Percentiles rank a stretch among this genome's conserved stretches.
These are phyloP conservation scores for Thielaviopsis populi DNA, from an alignment of 2,329 filamentous ascomycete species.

Conservation along the genomic window DNA sequence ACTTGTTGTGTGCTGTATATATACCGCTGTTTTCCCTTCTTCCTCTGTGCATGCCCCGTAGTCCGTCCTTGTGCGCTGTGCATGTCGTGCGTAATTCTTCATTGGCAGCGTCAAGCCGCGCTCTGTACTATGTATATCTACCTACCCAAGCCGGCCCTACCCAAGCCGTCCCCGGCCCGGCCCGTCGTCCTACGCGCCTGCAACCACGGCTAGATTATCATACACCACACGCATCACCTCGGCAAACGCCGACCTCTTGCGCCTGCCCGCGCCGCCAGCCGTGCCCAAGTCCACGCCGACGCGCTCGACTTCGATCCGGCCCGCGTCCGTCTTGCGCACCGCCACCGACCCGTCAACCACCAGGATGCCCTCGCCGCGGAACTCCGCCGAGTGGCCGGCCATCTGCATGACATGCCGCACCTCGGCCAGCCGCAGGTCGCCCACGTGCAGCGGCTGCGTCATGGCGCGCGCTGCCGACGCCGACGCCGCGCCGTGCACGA, in stretches of 20 bases:
- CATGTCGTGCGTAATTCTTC: neutral
- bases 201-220: slow-evolving; percentile 81
- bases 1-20: neutral
- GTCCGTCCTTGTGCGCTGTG: neutral
- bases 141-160: too few relatives aligned
- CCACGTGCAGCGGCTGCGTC: slow-evolving; percentile 82
- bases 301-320: slow-evolving; percentile 75
- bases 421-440: slow-evolving; percentile 79
- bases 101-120: neutral
- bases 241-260: slow-evolving; percentile 52
- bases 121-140: neutral
- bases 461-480: slow-evolving; percentile 44
- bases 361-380: slow-evolving; percentile 80
- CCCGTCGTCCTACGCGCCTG: slow-evolving; percentile 32
- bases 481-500: slow-evolving; percentile 52
- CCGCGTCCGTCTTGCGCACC: slow-evolving; percentile 76
- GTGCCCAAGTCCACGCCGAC: slow-evolving; percentile 33
- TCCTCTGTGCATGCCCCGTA: neutral
- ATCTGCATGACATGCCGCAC: slow-evolving; percentile 69
- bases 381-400: slow-evolving; percentile 75
- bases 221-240: slow-evolving; percentile 86
- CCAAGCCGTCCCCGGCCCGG: too few relatives aligned
- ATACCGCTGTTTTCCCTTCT: neutral
- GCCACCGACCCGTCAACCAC: slow-evolving; percentile 79
- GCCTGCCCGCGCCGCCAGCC: slow-evolving; percentile 18